Percentiles rank a stretch among this genome's conserved stretches.
Conservation (phyloP, 2,329 filamentous ascomycete genomes). For the Neoascochyta sp. region DNA sequence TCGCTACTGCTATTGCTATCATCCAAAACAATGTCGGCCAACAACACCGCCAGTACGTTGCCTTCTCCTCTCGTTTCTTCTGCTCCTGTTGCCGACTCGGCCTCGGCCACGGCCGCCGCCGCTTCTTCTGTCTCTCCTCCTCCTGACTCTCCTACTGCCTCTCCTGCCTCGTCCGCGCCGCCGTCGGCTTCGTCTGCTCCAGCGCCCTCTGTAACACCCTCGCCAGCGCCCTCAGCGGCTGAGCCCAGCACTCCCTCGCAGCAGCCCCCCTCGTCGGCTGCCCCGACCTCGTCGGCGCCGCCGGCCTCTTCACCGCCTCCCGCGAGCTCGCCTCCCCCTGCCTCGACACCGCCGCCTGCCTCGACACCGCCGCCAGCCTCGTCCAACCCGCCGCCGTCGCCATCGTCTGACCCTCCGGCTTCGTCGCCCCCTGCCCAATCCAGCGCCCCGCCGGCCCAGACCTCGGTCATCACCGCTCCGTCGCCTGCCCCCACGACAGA, state of each 20-base stretch:
- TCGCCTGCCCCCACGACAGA: constrained; percentile 18
- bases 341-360: constrained; percentile 3
- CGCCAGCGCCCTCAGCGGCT: constrained; percentile 18
- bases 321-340: constrained; percentile 2
- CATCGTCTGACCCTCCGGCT: constrained; percentile 8
- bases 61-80: constrained; percentile 16
- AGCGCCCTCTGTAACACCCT: constrained; percentile 18
- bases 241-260: constrained; percentile 17
- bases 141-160: constrained; percentile 12
- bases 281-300: constrained; percentile 17
- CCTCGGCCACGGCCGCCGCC: constrained; percentile 9
- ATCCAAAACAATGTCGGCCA: constrained; percentile 28
- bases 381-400: constrained; percentile 6
- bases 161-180: constrained; percentile 8
- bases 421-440: constrained; percentile 8
- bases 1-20: constrained; percentile 14
- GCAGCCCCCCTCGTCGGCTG: constrained; percentile 10
- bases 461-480: constrained; percentile 21
- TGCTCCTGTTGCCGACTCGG: constrained; percentile 8
- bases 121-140: constrained; percentile 11
- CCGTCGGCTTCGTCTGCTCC: constrained; percentile 13
- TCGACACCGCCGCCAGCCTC: constrained; percentile 48
- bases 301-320: constrained; percentile 11
- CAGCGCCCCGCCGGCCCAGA: constrained; percentile 13
- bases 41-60: constrained; percentile 35